Percentiles rank a stretch among this genome's conserved stretches.
phyloP scores from a whole-genome alignment of 495 filamentous ascomycete species.

The Opeltia flavorubescens region DNA sequence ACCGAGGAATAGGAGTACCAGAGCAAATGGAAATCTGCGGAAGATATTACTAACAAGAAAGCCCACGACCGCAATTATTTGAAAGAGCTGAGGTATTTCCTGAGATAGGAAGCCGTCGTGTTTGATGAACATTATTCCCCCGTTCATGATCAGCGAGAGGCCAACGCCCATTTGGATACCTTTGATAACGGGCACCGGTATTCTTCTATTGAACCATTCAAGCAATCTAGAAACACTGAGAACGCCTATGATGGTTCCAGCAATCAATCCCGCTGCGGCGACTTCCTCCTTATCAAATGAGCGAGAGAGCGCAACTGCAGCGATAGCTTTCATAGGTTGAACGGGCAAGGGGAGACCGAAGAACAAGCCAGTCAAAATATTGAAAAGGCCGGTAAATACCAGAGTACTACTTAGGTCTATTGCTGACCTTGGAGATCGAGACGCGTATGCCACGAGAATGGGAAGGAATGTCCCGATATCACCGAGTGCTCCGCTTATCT shows the following conservation, averaged over 20 bases:
- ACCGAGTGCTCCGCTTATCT: slow-evolving; percentile 81
- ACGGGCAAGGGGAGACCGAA: slow-evolving; percentile 84
- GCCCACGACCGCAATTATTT: slow-evolving; percentile 35
- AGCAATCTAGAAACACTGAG: slow-evolving; percentile 66
- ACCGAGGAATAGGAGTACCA: slow-evolving; percentile 54
- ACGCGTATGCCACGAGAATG: slow-evolving; percentile 67
- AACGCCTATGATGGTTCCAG: slow-evolving; percentile 53
- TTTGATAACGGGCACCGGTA: slow-evolving; percentile 78
- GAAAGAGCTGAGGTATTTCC: not conserved
- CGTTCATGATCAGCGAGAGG: slow-evolving; percentile 53
- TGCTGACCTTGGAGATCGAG: slow-evolving; percentile 28
- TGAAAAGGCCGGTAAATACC: slow-evolving; percentile 75
- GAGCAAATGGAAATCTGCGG: slow-evolving; percentile 57
- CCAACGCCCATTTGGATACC: slow-evolving; percentile 91
- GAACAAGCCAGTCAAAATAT: slow-evolving; percentile 62
- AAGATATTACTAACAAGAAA: slow-evolving; percentile 48
- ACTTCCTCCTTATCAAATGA: slow-evolving; percentile 47
- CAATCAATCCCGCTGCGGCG: slow-evolving; percentile 66
- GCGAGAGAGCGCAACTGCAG: slow-evolving; percentile 65
- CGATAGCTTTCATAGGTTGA: slow-evolving; percentile 87
- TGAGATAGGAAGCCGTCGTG: not conserved
- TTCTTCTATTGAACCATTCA: slow-evolving; percentile 48
- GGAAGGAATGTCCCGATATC: slow-evolving; percentile 87
- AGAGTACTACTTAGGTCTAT: slow-evolving; percentile 75
- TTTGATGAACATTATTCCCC: not conserved